Percentiles rank a stretch among this genome's conserved stretches.
phyloP scores from a whole-genome alignment of 2,329 filamentous ascomycete species.

The Alternaria longipes region DNA sequence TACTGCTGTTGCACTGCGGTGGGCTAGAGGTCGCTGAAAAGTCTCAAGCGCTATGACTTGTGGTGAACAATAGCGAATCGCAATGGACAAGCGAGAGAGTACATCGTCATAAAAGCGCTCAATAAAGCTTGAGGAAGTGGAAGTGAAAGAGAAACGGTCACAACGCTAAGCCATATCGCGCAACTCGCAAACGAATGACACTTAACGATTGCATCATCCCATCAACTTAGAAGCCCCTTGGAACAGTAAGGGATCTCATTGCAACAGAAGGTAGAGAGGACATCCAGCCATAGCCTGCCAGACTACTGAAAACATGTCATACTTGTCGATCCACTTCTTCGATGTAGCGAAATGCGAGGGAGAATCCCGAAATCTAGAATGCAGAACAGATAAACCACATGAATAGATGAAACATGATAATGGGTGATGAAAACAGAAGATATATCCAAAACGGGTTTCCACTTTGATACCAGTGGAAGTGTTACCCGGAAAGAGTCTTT shows the following conservation, averaged over 20 bases:
- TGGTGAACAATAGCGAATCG: neutral
- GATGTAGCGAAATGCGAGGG: neutral
- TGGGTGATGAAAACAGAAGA: neutral
- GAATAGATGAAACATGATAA: no score
- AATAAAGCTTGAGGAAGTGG: neutral
- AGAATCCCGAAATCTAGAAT: neutral
- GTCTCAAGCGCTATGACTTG: neutral
- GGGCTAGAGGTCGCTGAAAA: neutral
- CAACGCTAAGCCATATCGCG: neutral
- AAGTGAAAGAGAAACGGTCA: neutral
- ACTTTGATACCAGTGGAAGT: neutral
- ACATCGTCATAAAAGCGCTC: neutral
- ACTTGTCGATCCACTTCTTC: neutral
- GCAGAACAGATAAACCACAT: neutral
- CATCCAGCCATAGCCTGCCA: neutral
- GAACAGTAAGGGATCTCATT: accelerated
- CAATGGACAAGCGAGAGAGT: neutral
- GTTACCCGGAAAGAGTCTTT: neutral
- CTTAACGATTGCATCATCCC: neutral
- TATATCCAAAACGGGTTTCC: neutral
- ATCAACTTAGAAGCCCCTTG: neutral
- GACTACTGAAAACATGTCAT: neutral
- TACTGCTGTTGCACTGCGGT: neutral
- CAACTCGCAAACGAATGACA: neutral
- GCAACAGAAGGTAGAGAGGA: neutral